Conservation (phyloP, 108 stramenopile genomes). For the Nannochloropsis gaditana region DNA sequence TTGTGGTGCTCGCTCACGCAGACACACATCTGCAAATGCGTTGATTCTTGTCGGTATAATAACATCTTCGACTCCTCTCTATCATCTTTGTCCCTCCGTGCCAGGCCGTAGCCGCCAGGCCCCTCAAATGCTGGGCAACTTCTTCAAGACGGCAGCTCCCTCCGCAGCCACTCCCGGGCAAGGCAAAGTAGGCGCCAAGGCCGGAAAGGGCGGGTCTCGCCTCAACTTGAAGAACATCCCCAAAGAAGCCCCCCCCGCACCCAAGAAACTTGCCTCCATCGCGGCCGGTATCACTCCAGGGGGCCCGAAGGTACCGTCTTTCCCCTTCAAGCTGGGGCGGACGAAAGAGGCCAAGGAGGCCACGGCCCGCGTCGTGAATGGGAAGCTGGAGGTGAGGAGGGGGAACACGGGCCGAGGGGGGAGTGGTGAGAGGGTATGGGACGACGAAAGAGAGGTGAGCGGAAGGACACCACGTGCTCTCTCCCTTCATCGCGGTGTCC, state of each 20-base stretch:
- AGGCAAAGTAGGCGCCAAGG: neutral
- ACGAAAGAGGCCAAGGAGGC: neutral
- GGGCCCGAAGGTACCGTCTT: neutral
- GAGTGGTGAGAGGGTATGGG: neutral
- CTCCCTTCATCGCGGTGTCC: neutral
- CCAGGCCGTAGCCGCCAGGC: neutral
- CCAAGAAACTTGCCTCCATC: neutral
- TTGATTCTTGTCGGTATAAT: too few species aligned
- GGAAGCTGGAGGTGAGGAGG: conserved; percentile 5
- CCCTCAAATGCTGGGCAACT: conserved; percentile 1
- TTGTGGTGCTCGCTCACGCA: too few species aligned
- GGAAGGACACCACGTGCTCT: neutral
- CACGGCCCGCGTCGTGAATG: neutral
- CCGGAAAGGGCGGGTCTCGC: neutral
- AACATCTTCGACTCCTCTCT: too few species aligned
- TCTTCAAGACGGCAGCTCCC: neutral
- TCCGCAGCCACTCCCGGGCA: neutral
- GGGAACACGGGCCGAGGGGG: neutral
- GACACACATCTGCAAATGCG: too few species aligned
- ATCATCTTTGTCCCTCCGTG: neutral
- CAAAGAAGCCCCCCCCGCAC: neutral
- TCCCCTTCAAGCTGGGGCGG: neutral
- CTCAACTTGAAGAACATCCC: neutral
- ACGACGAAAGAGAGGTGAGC: neutral
- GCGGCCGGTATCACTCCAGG: neutral